Conservation (phyloP, 164 flowering plant genomes). For the Nymphaea colorata region DNA sequence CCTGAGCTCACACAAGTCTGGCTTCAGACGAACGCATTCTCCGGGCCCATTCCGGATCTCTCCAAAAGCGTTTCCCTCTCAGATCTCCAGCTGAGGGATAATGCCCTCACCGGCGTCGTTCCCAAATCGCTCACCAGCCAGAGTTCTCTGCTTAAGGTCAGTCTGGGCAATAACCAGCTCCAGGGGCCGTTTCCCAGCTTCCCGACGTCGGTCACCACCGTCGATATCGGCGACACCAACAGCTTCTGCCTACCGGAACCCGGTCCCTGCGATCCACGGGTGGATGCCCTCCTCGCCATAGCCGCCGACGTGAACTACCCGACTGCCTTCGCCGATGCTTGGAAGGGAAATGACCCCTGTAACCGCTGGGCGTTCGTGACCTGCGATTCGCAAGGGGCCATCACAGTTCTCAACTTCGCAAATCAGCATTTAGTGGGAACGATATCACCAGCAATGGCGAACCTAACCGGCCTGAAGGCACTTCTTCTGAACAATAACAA, state of each 20-base stretch:
- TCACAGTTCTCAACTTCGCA: slow-evolving; percentile 23
- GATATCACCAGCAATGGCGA: slow-evolving; percentile 42
- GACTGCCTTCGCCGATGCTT: slow-evolving; percentile 25
- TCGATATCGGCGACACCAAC: slow-evolving; percentile 15
- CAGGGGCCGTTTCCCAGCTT: slow-evolving; percentile 48
- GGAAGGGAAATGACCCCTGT: slow-evolving; percentile 56
- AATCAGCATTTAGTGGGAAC: slow-evolving; percentile 28
- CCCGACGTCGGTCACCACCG: slow-evolving; percentile 2
- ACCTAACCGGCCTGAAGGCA: slow-evolving; percentile 27
- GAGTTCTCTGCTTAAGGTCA: slow-evolving; percentile 23
- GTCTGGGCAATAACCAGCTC: slow-evolving; percentile 40
- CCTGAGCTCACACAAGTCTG: slow-evolving; percentile 27
- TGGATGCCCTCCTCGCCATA: slow-evolving; percentile 29
- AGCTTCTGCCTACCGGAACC: slow-evolving; percentile 30
- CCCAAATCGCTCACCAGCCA: slow-evolving; percentile 20
- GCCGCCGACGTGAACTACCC: slow-evolving; percentile 48
- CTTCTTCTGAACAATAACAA: slow-evolving; percentile 38
- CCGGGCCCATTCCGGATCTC: slow-evolving; percentile 44
- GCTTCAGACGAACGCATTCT: slow-evolving; percentile 33
- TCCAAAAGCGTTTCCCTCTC: slow-evolving; percentile 20
- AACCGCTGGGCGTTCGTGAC: slow-evolving; percentile 27
- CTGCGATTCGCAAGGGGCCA: slow-evolving; percentile 29
- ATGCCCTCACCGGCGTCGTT: slow-evolving; percentile 34
- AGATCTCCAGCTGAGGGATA: slow-evolving; percentile 44
- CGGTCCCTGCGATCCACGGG: slow-evolving; percentile 48